Conservation (phyloP, 163 green algal species). For the Chlamydomonas reinhardtii region DNA sequence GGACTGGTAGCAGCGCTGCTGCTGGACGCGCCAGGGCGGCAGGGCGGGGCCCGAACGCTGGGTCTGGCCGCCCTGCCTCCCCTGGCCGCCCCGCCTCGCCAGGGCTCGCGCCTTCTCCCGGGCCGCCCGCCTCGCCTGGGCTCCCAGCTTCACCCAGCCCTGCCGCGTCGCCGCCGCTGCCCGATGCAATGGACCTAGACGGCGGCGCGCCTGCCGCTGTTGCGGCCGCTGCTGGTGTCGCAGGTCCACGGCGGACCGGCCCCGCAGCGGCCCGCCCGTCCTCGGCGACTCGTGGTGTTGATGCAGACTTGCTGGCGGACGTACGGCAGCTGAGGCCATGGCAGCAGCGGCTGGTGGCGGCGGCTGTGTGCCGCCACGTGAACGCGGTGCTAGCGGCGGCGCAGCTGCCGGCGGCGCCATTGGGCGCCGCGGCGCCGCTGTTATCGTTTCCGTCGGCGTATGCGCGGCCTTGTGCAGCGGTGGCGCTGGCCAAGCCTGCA, state of each 20-base stretch:
- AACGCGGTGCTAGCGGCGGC: slow-evolving; percentile 17
- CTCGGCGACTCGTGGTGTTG: background rate
- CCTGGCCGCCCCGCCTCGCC: slow-evolving; percentile 8
- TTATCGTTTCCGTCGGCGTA: slow-evolving; percentile 31
- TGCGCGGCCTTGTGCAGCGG: background rate
- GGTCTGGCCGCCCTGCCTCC: background rate
- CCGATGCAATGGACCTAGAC: slow-evolving; percentile 26
- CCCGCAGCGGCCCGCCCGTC: background rate
- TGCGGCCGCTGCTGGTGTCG: background rate
- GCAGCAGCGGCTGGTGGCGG: slow-evolving; percentile 27
- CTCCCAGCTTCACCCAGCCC: background rate
- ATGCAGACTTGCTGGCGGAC: slow-evolving; percentile 22
- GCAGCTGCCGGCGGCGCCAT: slow-evolving; percentile 24
- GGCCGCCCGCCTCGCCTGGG: background rate
- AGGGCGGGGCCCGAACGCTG: too few relatives aligned
- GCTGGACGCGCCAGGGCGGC: background rate
- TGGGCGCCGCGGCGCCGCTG: slow-evolving; percentile 25
- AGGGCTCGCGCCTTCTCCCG: background rate
- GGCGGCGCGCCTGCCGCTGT: background rate
- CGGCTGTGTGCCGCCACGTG: slow-evolving; percentile 30
- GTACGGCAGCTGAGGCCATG: slow-evolving; percentile 33
- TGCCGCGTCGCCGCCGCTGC: slow-evolving; percentile 17
- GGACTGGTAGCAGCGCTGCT: background rate
- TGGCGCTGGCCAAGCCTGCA: slow-evolving; percentile 8
- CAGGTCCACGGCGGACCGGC: background rate